Evolutionary conservation across 352 stramenopile species (phyloP).

Genomic region (Phytophthora niederhauseri): DNA sequence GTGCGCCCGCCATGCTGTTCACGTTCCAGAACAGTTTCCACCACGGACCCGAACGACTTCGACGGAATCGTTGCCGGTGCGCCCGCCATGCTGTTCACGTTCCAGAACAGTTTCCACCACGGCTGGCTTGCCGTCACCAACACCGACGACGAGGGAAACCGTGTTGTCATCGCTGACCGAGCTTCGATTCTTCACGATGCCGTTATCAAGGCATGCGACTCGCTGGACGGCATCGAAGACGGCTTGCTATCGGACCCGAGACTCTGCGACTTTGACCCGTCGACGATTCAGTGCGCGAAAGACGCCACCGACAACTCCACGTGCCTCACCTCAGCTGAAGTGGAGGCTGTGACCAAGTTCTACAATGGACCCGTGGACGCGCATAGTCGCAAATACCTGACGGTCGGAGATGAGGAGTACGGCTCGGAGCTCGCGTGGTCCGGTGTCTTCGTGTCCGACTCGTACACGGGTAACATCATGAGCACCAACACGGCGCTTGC

Average conservation of each 20-base stretch:
- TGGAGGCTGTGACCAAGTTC: slow-evolving; percentile 40
- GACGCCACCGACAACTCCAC: slow-evolving; percentile 40
- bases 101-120: slow-evolving; percentile 54
- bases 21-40: slow-evolving; percentile 51
- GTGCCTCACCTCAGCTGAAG: slow-evolving; percentile 41
- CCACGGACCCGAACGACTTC: no score
- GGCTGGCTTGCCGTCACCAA: slow-evolving; percentile 45
- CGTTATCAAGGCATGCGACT: slow-evolving; percentile 41
- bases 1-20: slow-evolving; percentile 47
- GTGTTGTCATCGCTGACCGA: slow-evolving; percentile 34
- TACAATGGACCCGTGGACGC: slow-evolving; percentile 45
- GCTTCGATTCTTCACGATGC: slow-evolving; percentile 44
- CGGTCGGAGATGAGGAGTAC: slow-evolving; percentile 49
- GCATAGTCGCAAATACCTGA: slow-evolving; percentile 35
- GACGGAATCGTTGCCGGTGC: slow-evolving; percentile 48
- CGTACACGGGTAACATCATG: slow-evolving; percentile 30
- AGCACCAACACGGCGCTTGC: slow-evolving; percentile 42
- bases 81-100: slow-evolving; percentile 46
- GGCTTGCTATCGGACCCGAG: slow-evolving; percentile 44
- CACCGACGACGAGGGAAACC: slow-evolving; percentile 32
- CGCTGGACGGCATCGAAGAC: slow-evolving; percentile 45
- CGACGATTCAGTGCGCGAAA: slow-evolving; percentile 35
- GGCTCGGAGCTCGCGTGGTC: slow-evolving; percentile 50
- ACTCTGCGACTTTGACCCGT: slow-evolving; percentile 40
- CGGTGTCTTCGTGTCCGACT: slow-evolving; percentile 43